Conservation (phyloP, 2,329 filamentous ascomycete species). For the Xylaria digitata region DNA sequence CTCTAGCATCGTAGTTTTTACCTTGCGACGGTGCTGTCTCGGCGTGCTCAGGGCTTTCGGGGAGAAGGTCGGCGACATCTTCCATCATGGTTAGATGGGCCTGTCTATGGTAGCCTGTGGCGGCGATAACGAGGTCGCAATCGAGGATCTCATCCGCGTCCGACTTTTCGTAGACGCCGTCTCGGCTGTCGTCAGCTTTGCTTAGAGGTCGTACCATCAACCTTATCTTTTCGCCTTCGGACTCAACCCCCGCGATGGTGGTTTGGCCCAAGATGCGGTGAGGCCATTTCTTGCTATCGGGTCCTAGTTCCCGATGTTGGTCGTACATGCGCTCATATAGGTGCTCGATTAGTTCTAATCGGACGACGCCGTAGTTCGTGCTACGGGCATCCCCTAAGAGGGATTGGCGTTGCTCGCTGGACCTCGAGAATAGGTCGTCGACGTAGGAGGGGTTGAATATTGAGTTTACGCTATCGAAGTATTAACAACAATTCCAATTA, state of each 20-base stretch:
- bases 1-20: constrained; percentile 49
- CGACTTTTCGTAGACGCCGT: constrained; percentile 40
- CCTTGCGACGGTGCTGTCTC: constrained; percentile 30
- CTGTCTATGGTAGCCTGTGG: constrained; percentile 85
- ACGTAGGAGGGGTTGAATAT: constrained; percentile 93
- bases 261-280: constrained; percentile 81
- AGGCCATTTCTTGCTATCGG: constrained; percentile 80
- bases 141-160: constrained; percentile 70
- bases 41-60: constrained; percentile 52
- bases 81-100: constrained; percentile 82
- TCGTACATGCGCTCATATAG: constrained; percentile 90
- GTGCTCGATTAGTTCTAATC: constrained; percentile 87
- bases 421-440: constrained; percentile 77
- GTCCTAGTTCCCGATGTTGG: constrained; percentile 77
- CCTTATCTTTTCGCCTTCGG: constrained; percentile 62
- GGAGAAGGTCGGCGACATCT: constrained; percentile 73
- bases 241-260: constrained; percentile 71
- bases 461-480: constrained; percentile 80
- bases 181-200: constrained; percentile 30
- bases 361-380: constrained; percentile 95
- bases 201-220: constrained; percentile 67
- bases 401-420: constrained; percentile 69
- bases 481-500: constrained; percentile 42
- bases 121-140: constrained; percentile 84
- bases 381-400: constrained; percentile 76